Conservation (phyloP, 2,329 filamentous ascomycete species). For the Stemphylium vesicarium region DNA sequence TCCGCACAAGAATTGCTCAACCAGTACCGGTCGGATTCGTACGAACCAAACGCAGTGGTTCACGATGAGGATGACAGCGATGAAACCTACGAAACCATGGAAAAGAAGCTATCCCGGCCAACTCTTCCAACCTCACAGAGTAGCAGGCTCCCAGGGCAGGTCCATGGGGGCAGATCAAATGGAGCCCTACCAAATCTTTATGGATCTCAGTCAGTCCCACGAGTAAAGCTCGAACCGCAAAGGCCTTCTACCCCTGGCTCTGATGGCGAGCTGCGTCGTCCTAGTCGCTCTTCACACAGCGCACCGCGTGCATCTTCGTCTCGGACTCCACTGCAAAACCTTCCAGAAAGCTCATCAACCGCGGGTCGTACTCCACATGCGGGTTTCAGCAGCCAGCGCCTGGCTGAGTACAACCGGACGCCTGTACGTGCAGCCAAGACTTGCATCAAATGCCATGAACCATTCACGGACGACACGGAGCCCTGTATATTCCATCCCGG, state of each 20-base stretch:
- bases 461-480: slow-evolving; percentile 7
- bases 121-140: not conserved
- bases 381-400: not conserved
- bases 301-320: not conserved
- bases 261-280: slow-evolving; percentile 17
- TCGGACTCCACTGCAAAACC: not conserved
- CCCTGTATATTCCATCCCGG: slow-evolving; percentile 30
- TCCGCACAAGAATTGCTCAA: slow-evolving; percentile 32
- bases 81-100: slow-evolving; percentile 16
- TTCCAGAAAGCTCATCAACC: not conserved
- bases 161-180: not conserved
- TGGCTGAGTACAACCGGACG: not conserved
- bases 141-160: not conserved
- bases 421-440: not conserved
- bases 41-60: not conserved
- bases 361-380: not conserved
- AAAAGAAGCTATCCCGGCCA: not conserved
- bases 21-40: slow-evolving; percentile 9
- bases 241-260: slow-evolving; percentile 10
- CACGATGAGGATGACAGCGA: slow-evolving; percentile 11
- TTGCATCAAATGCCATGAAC: slow-evolving; percentile 24
- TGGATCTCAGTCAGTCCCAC: slow-evolving; percentile 9
- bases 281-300: slow-evolving; percentile 10
- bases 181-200: not conserved
- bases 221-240: slow-evolving; percentile 18